Evolutionary conservation across 768 basidiomycete genomes (phyloP).

Genomic region (Lactarius sanguifluus): DNA sequence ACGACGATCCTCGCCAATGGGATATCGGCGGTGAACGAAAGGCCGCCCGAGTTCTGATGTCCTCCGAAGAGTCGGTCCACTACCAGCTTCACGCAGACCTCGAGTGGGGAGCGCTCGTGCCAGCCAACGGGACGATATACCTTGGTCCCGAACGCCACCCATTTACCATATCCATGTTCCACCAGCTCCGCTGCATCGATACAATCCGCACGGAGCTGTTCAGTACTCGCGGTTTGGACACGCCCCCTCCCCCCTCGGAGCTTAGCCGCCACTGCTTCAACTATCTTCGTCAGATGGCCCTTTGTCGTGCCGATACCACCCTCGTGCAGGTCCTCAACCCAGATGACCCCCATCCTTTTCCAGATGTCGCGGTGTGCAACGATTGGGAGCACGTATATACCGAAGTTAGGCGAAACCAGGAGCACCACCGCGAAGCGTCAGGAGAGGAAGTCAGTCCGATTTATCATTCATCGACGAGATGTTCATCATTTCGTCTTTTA

Average conservation of each 20-base stretch:
- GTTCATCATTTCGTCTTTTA: background rate
- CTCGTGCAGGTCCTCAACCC: conserved; percentile 29
- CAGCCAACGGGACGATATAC: conserved; percentile 2
- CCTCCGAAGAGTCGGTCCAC: conserved; percentile 9
- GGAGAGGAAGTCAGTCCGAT: background rate
- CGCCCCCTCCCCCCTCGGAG: conserved; percentile 30
- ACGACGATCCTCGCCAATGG: conserved; percentile 4
- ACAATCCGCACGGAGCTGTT: conserved; percentile 32
- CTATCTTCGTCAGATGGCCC: conserved; percentile 40
- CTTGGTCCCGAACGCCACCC: background rate
- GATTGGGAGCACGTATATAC: conserved; percentile 15
- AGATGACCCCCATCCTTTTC: background rate
- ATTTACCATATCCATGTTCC: conserved; percentile 43
- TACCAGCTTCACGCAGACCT: conserved; percentile 3
- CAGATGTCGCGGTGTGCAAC: conserved; percentile 7
- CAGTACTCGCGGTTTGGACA: conserved; percentile 32
- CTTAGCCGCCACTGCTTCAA: conserved; percentile 42
- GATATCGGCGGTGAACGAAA: background rate
- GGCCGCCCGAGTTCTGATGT: background rate
- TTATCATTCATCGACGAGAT: background rate
- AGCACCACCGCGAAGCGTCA: background rate
- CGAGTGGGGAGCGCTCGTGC: conserved; percentile 5
- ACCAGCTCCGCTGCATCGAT: conserved; percentile 47
- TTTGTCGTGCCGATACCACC: conserved; percentile 42
- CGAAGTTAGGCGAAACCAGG: conserved; percentile 3